Evolutionary conservation across 148 eudicot species (phyloP), one percentile per base, ranked within the genome.

Genomic region (Cornus kousa): DNA sequence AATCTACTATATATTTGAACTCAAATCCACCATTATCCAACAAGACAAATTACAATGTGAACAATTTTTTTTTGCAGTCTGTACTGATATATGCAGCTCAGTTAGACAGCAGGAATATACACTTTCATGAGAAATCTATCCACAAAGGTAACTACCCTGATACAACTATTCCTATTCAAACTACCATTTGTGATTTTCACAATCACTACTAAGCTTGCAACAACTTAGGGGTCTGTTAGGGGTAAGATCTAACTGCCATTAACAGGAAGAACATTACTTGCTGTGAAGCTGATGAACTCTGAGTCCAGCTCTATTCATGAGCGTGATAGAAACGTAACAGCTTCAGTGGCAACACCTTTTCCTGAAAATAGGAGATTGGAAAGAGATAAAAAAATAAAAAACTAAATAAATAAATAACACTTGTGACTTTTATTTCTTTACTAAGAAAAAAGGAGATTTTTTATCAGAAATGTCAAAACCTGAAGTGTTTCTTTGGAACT

Each of bases 241-340:
- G 50, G 48, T 43, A 9, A 43, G 48, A 66, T 76, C 67, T 67
- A 43, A 59, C 43, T 28, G 33, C 17, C 2, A 66, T 4, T 65
- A 13, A 53, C 66, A 62, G 17, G 19, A 62, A 62, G 24, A 16
- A 11, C 7, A 8, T 71, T 16, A 72, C 71, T 62, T 40, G 40
- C 37, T 57, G 55, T 73, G 71, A 50, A 32, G 23, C n/a, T n/a
- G 66, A 43, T 64, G 67, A 82, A 67, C 74, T 53, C 73, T 37
- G 23, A 22, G 68, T 69, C 87, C 70, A 77, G 68, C 79, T 79
- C 71, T 80, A 87, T 46, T 77, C 84, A 70, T 78, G 81, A 24
- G 90, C 92, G 2, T 88, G 89, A 81, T 92, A 94, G 77, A 94
- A 92, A 40, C 73, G 93, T 69, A 94, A 84, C 83, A 88, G 76